Conservation (phyloP, 2,329 filamentous ascomycete species). For the Fusarium subtropicale region DNA sequence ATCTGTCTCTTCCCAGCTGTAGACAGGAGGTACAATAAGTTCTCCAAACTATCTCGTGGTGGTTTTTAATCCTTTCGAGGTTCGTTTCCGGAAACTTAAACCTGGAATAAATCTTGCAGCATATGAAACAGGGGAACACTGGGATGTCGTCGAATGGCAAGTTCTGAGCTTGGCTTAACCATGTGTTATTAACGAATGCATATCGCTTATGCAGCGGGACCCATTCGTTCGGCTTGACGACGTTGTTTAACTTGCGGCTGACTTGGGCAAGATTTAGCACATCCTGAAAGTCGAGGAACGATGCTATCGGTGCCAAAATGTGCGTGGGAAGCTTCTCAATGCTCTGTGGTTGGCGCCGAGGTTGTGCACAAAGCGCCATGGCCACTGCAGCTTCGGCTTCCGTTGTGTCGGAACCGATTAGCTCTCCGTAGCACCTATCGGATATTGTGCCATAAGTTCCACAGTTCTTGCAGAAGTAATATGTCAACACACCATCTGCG, state of each 20-base stretch:
- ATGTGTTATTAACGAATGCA: slow-evolving; percentile 22
- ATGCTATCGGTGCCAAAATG: slow-evolving; percentile 22
- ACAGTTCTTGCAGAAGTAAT: slow-evolving; percentile 43
- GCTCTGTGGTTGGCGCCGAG: neutral
- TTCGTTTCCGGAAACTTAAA: slow-evolving; percentile 17
- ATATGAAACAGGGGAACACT: slow-evolving; percentile 34
- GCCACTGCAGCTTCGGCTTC: neutral
- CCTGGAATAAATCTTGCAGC: slow-evolving; percentile 16
- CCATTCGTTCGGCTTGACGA: slow-evolving; percentile 24
- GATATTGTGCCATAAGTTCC: slow-evolving; percentile 28
- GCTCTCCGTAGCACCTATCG: slow-evolving; percentile 16
- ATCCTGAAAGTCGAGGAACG: slow-evolving; percentile 18
- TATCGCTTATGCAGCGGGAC: slow-evolving; percentile 24
- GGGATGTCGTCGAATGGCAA: neutral
- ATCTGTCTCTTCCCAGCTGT: neutral
- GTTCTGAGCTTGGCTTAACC: neutral
- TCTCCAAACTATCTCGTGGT: slow-evolving; percentile 25
- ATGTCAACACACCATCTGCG: slow-evolving; percentile 13
- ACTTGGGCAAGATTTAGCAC: slow-evolving; percentile 7
- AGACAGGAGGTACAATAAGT: slow-evolving; percentile 30
- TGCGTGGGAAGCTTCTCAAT: slow-evolving; percentile 27
- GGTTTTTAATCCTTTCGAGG: neutral
- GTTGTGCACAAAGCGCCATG: slow-evolving; percentile 4
- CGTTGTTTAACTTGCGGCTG: slow-evolving; percentile 15
- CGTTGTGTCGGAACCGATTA: neutral